Base-by-base conservation (phyloP, 78 protist genomes). In the Dictyostelium citrinum region DNA sequence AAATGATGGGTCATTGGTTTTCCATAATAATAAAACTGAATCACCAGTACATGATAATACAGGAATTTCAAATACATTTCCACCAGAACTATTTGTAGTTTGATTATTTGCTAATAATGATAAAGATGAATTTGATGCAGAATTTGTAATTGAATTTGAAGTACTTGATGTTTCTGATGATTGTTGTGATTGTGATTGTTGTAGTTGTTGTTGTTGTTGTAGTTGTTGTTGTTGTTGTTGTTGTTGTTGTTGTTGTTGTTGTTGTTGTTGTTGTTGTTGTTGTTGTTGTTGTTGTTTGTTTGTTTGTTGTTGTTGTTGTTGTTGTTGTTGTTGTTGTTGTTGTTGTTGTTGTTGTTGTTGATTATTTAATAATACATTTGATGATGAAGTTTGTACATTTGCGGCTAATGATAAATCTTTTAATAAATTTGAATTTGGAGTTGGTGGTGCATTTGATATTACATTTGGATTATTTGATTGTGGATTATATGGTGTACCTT, bases 21-120 rank as follows among this genome's bases (percentile, higher is more conserved):
- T 43, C 93, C 93, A 88, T 22, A 75, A 61, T 7, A 78, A 55
- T 22, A 88, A 17, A 31, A 88, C 35, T n/a, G 85, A 61, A 58
- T 88, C 93, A 20, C 55, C 71, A 3, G 77, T 51, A 12, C 31
- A 4, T 22, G 84, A 41, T 14, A 78, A 27, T 0, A 88, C 76
- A 14, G 93, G 93, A 31, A 88, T 43, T 45, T 84, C 91, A 55
- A 74, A 43, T 17, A 31, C 5, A 55, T 27, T 16, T 3, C 11
- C 31, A 6, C 5, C 37, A 11, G 0, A 22, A 58, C 43, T 39
- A 39, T 39, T 39, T 1, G 16, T 61, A 33, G 17, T 70, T 41
- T n/a, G 67, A 29, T 24, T 76, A 37, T 17, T 37, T 41, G n/a
- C 16, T 29, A 49, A 9, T 27, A 37, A 22, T 37, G 83, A 27